Conservation (phyloP, 2,329 filamentous ascomycete species). For the Scolecobasidium constrictum region DNA sequence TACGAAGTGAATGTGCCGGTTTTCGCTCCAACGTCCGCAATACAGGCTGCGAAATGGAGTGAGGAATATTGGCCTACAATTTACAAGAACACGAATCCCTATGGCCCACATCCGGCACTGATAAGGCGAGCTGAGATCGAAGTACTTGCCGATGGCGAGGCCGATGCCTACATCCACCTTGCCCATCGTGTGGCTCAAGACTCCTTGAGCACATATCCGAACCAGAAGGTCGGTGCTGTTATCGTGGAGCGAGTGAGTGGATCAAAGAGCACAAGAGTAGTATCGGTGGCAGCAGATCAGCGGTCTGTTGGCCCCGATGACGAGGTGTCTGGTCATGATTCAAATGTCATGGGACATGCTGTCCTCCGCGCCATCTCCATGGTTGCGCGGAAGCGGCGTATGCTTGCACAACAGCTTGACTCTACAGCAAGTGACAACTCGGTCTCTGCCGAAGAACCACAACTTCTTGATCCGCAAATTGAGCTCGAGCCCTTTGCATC, state of each 20-base stretch:
- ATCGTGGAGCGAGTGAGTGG: constrained; percentile 51
- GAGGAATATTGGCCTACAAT: constrained; percentile 72
- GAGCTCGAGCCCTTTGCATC: no score
- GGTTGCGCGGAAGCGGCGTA: constrained; percentile 51
- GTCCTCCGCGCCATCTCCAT: constrained; percentile 73
- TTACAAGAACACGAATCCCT: constrained; percentile 79
- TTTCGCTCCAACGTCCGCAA: constrained; percentile 61
- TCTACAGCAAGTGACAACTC: no score
- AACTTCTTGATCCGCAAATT: no score
- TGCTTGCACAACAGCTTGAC: constrained; percentile 17
- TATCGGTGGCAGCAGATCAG: constrained; percentile 67
- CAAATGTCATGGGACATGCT: constrained; percentile 67
- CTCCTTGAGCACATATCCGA: constrained; percentile 46
- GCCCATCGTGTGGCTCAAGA: constrained; percentile 54
- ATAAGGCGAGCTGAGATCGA: constrained; percentile 60
- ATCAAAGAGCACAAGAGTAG: constrained; percentile 39
- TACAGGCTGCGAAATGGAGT: constrained; percentile 66
- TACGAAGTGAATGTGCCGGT: constrained; percentile 54
- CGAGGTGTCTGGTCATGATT: not conserved
- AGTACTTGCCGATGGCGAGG: constrained; percentile 45
- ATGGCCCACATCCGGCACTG: constrained; percentile 70
- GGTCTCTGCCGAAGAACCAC: no score
- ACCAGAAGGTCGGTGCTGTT: constrained; percentile 57
- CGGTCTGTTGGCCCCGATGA: constrained; percentile 47
- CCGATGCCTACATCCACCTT: constrained; percentile 51